Percentiles rank a stretch among this genome's conserved stretches.
These are phyloP conservation scores for Malus asiatica DNA, from an alignment of 306 rosid genomes.

Conservation along the genomic window DNA sequence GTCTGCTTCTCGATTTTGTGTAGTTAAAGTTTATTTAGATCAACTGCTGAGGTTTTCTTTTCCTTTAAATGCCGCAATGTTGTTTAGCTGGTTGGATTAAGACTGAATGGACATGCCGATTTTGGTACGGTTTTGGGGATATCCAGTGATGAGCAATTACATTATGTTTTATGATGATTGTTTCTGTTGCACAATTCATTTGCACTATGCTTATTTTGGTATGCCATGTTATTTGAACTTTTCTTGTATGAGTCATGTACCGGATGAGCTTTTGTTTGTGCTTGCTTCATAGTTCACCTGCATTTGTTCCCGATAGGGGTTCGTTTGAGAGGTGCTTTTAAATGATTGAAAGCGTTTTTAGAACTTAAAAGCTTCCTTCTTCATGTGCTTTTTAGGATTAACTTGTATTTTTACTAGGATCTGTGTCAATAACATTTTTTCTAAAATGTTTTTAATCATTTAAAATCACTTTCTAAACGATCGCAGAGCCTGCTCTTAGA, in stretches of 20 bases:
- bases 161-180: background rate
- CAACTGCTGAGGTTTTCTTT: background rate
- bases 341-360: no score
- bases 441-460: no score
- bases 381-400: no score
- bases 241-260: no score
- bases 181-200: background rate
- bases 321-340: no score
- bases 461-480: no score
- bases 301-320: no score
- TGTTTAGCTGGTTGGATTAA: background rate
- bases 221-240: background rate
- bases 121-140: background rate
- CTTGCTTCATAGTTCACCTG: no score
- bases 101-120: background rate
- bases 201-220: background rate
- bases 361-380: rapidly evolving
- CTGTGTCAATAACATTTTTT: no score
- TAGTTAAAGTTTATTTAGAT: background rate
- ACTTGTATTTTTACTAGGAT: no score
- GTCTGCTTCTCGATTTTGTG: background rate
- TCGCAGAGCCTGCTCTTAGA: no score
- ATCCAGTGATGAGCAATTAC: background rate
- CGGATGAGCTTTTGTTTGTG: no score
- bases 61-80: background rate